Evolutionary conservation across 768 basidiomycete genomes (phyloP), one percentile per base, ranked within the genome.

Genomic region (Termitomyces heimii): DNA sequence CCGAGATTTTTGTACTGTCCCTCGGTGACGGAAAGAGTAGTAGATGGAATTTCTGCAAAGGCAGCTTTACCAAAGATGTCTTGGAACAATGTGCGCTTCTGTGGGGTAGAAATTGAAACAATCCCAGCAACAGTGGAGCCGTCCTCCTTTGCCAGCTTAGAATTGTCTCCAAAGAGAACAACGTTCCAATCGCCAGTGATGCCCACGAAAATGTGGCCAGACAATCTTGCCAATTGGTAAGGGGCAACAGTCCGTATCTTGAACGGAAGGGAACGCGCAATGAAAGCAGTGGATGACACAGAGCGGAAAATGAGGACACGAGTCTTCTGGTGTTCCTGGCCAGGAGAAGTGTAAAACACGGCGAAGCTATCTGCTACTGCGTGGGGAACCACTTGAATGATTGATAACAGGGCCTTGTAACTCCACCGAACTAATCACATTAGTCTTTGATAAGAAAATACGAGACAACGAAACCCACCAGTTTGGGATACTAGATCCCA

Each of bases 21-120:
- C 8, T 48, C 40, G 56, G 24, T 6, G 55, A n/a, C 60, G 53
- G 26, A 64, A 55, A 32, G 54, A 34, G 13, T 60, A 52, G 18
- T 68, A 60, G 34, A 59, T 32, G 73, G 67, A 6, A 65, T 42
- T 40, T 68, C 69, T 26, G 69, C 63, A 62, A 94, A 84, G 2
- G 88, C 88, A 44, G 90, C 82, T 57, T 82, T 75, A 39, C 94
- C 94, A 66, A 96, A 97, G 66, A 95, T 90, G 66, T 95, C 93
- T 68, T 92, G 88, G 73, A 95, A 92, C 7, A 97, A 74, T 8
- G 91, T 88, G 57, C 77, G 74, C 60, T 62, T 76, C 62, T 61
- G 65, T 55, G 65, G 66, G 37, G 57, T 39, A 10, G 66, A 58
- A 22, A 64, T 66, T 48, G 67, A 65, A 50, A 57, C 66, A 56